Conservation (phyloP, 2,329 filamentous ascomycete genomes). For the Verticillium klebahnii region DNA sequence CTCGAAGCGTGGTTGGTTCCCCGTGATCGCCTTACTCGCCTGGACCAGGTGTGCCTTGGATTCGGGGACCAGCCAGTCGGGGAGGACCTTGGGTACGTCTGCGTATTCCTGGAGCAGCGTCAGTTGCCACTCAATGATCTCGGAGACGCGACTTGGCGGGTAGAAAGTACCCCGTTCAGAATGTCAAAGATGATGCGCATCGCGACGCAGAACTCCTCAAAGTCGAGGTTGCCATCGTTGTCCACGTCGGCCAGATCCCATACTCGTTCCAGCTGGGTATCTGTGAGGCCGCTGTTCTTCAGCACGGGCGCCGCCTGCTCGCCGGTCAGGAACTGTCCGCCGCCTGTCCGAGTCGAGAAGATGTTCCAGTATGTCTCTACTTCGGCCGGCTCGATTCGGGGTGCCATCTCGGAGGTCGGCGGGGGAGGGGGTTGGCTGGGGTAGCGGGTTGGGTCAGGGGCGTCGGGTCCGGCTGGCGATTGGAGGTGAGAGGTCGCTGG, state of each 20-base stretch:
- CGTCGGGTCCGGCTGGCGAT: background rate
- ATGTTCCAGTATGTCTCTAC: slow-evolving; percentile 65
- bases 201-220: slow-evolving; percentile 98
- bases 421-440: background rate
- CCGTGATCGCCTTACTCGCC: slow-evolving; percentile 73
- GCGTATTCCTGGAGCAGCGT: slow-evolving; percentile 64
- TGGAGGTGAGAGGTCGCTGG: background rate
- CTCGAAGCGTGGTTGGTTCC: slow-evolving; percentile 78
- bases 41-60: slow-evolving; percentile 89
- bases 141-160: slow-evolving; percentile 11
- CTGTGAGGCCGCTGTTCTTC: slow-evolving; percentile 58
- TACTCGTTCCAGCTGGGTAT: slow-evolving; percentile 85
- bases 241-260: slow-evolving; percentile 98
- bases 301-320: slow-evolving; percentile 58
- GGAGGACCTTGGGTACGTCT: slow-evolving; percentile 80
- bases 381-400: slow-evolving; percentile 57
- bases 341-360: slow-evolving; percentile 55
- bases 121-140: background rate
- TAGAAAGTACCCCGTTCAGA: slow-evolving; percentile 75
- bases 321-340: slow-evolving; percentile 55
- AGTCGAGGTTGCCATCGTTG: slow-evolving; percentile 94
- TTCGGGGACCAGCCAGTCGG: slow-evolving; percentile 96
- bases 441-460: background rate
- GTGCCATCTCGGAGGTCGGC: slow-evolving; percentile 40
- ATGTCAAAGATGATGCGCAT: slow-evolving; percentile 98